Percentiles rank a stretch among this genome's conserved stretches.
phyloP scores from a whole-genome alignment of 179 eudicot genomes.

The Nepenthes alata region DNA sequence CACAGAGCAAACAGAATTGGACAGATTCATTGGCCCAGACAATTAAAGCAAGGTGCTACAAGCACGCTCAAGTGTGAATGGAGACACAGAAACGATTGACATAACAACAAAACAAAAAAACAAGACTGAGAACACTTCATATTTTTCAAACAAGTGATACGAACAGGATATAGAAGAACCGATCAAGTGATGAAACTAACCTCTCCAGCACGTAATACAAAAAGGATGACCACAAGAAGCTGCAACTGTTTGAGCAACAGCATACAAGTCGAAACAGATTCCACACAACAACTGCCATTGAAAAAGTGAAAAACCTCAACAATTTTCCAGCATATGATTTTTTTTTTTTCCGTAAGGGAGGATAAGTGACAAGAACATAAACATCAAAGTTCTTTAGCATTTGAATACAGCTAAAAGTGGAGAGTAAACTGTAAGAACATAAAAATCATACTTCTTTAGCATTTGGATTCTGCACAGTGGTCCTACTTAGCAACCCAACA shows the following conservation, averaged over 20 bases:
- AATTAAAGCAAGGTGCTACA: no score
- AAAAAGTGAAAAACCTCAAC: neutral
- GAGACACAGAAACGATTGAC: no score
- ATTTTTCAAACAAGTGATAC: neutral
- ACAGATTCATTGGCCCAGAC: no score
- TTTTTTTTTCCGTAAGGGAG: no score
- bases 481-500: constrained; percentile 46
- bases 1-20: neutral
- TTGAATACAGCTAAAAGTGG: constrained; percentile 9
- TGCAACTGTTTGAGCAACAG: constrained; percentile 29
- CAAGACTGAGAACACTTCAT: no score
- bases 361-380: no score
- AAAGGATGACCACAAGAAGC: constrained; percentile 75
- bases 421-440: neutral
- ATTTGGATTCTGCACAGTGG: constrained; percentile 20
- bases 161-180: neutral
- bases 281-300: constrained; percentile 51
- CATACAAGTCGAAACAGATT: constrained; percentile 59
- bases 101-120: no score
- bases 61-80: no score
- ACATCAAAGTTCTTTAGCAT: constrained; percentile 35
- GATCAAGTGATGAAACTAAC: constrained; percentile 16
- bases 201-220: constrained; percentile 62
- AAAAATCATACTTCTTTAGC: constrained; percentile 32
- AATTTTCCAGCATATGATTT: neutral